Percentiles rank a stretch among this genome's conserved stretches.
These are phyloP conservation scores for Neoarthrinium moseri DNA, from an alignment of 2,329 filamentous ascomycete species.

Conservation along the genomic window DNA sequence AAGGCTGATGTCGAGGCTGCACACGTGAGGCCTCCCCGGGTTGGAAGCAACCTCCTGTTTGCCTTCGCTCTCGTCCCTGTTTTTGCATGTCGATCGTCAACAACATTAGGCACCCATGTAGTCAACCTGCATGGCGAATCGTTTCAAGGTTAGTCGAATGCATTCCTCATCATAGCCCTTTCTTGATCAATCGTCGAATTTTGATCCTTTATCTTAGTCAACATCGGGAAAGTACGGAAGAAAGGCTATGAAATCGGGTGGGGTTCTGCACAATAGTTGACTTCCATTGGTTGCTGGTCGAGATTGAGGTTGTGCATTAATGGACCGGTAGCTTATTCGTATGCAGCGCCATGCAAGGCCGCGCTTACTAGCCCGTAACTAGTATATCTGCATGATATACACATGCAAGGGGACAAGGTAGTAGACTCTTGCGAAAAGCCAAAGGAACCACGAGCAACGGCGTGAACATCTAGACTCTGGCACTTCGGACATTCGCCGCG, in stretches of 20 bases:
- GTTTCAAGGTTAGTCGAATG: not conserved
- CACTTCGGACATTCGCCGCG: not conserved
- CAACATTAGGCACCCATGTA: no score
- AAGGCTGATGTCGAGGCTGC: no score
- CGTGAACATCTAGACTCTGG: no score
- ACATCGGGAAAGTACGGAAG: slow-evolving; percentile 4
- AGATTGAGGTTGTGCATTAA: not conserved
- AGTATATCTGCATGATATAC: not conserved
- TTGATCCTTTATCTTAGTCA: not conserved
- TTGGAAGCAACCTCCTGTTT: no score
- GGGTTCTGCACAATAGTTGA: not conserved
- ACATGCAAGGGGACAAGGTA: no score
- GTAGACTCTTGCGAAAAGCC: no score
- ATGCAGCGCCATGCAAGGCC: no score
- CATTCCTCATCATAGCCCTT: not conserved
- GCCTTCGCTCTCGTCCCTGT: no score
- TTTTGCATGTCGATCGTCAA: no score
- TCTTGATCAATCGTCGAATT: not conserved
- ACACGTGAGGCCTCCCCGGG: no score
- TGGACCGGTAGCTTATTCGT: not conserved
- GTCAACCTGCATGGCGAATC: not conserved
- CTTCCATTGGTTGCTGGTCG: not conserved
- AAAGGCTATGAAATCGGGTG: no score
- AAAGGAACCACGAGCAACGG: no score
- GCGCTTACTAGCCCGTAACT: not conserved